Base-by-base conservation (phyloP, 139 green algal species). In the Gonium pectorale region DNA sequence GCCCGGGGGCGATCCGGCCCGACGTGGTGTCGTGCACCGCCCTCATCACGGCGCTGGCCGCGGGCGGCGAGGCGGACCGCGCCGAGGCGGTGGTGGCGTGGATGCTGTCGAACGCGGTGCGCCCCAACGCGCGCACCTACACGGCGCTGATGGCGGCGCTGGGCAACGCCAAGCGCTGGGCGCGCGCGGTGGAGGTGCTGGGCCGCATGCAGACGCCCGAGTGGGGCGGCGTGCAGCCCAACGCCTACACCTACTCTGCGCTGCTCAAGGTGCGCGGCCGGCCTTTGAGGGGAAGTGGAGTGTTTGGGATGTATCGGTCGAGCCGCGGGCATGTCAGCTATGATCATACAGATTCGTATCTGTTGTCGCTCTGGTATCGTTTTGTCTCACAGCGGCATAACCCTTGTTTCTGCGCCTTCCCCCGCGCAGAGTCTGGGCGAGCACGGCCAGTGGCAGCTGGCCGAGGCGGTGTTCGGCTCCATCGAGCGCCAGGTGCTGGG, bases 11-110 rank as follows among this genome's bases (percentile, higher is more conserved):
- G 52, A 94, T 98, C 63, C 85, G 91, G 63, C 94, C 95, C 22
- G 94, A 98, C 62, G 95, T 98, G 1, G 95, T 98, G 41, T 97
- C 94, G 24, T 98, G 95, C 87, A 98, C 95, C 3, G 94, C 95
- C 2, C 92, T 98, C 5, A 92, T 98, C 79, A 93, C 91, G 27
- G 95, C 95, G 0, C 91, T 98, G 73, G 95, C 91, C 3, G 88
- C 94, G 2, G 94, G 92, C 35, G 95, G 92, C 7, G 93, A 98
- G 89, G 84, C 88, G 29, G 84, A 95, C 80, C 89, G 89, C 46
- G 92, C 94, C 31, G 90, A 97, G 83, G 87, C 86, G 1, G 92
- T 94, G 29, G 90, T 95, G 3, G 46, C 86, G 35, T 95, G 92
- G 92, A 95, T 95, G 92, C 85, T 92, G 41, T 51, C 33, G 26